Percentiles rank a stretch among this genome's conserved stretches.
phyloP scores from a whole-genome alignment of 257 asterid species.

The Cordia subcordata region DNA sequence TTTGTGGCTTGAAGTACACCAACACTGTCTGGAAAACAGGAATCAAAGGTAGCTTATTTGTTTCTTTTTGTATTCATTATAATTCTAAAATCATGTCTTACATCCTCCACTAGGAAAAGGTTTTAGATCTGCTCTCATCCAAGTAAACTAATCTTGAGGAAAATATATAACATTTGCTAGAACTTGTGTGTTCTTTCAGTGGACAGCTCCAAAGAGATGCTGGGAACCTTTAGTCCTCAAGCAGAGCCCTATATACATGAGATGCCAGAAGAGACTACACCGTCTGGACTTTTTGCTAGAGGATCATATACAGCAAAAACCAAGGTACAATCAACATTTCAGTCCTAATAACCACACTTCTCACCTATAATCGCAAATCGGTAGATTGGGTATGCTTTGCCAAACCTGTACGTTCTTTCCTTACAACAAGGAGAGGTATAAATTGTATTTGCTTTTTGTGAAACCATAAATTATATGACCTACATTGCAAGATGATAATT shows the following conservation, averaged over 20 bases:
- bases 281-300: constrained; percentile 84
- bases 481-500: too few species aligned
- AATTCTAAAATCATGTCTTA: background rate
- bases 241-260: constrained; percentile 68
- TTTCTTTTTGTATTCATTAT: too few species aligned
- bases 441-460: too few species aligned
- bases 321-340: constrained; percentile 37
- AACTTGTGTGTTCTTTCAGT: constrained; percentile 33
- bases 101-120: background rate
- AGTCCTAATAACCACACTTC: background rate
- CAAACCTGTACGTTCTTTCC: too few species aligned
- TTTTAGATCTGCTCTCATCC: background rate
- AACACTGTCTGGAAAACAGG: constrained; percentile 76
- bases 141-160: background rate
- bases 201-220: constrained; percentile 88
- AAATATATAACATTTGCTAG: background rate
- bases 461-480: too few species aligned
- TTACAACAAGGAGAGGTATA: too few species aligned
- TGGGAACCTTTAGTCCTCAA: constrained; percentile 98
- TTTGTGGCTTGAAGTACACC: constrained; percentile 60
- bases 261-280: constrained; percentile 94
- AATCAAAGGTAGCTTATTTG: constrained; percentile 39
- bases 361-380: background rate
- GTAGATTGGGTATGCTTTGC: too few species aligned
- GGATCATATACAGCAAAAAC: constrained; percentile 89